Base-by-base conservation (phyloP, 2,329 filamentous ascomycete genomes). In the Apiospora koreana region DNA sequence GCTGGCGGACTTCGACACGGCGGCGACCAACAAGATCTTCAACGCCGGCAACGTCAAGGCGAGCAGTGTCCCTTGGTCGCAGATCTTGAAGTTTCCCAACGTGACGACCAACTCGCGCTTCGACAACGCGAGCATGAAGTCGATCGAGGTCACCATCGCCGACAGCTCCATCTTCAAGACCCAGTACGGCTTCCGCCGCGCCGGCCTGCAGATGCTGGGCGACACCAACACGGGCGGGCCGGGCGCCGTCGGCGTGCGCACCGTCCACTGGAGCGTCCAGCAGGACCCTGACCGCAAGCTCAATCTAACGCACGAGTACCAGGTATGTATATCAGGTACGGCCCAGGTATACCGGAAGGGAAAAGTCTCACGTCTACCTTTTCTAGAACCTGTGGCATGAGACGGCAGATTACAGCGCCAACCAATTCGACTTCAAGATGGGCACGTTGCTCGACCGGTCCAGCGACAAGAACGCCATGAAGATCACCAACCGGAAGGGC, bases 171-270 rank as follows among this genome's bases (percentile, higher is more conserved):
- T 85, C 76, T 85, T 85, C 78, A 81, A 84, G 78, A 77, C 73
- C 42, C 83, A 85, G 77, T 78, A 80, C 58, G 83, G 83, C 28
- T 85, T 85, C 79, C 80, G 83, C n/a, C 79, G 83, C 62, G 83
- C 80, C 3, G 83, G 83, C 0, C 76, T 85, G 67, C 82, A 83
- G 76, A 81, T 85, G 75, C 75, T 78, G 70, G 79, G 77, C 69
- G 83, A 85, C 75, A 76, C 76, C 65, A 85, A 85, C 75, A 77
- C 74, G 45, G 79, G 76, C 65, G 79, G 81, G 42, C 80, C 80
- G 0, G 83, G 80, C 0, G 77, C 73, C 28, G 71, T 62, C 35
- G 78, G 78, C n/a, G 73, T 79, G 14, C 73, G 73, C 38, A 79
- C 78, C 23, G 64, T 79, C 43, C 78, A 79, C 45, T 79, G 77